phyloP scores from a whole-genome alignment of 164 flowering plant genomes.

The Taxillus chinensis region DNA sequence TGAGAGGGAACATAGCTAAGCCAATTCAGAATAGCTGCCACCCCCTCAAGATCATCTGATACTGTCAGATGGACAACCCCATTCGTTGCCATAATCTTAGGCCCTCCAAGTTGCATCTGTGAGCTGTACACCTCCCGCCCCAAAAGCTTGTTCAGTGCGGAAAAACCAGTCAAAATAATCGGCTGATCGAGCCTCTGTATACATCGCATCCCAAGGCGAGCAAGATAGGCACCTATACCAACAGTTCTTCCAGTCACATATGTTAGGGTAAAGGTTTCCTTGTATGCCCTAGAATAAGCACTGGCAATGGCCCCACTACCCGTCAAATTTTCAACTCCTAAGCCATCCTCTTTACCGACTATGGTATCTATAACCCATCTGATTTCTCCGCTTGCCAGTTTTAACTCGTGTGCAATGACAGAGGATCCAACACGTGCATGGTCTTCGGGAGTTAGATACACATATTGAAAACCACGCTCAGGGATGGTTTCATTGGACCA shows the following conservation, averaged over 20 bases:
- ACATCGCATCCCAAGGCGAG: conserved; percentile 99
- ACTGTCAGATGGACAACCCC: conserved; percentile 98
- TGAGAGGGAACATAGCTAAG: conserved; percentile 78
- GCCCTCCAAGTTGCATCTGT: conserved; percentile 99
- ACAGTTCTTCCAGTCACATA: conserved; percentile 99
- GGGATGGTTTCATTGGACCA: conserved; percentile 92
- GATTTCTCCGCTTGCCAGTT: conserved; percentile 60
- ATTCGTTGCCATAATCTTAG: conserved; percentile 97
- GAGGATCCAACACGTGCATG: conserved; percentile 50
- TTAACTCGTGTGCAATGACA: conserved; percentile 83
- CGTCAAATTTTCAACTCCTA: conserved; percentile 88
- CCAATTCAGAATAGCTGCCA: conserved; percentile 88
- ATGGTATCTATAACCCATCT: conserved; percentile 96
- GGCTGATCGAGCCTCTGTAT: conserved; percentile 99
- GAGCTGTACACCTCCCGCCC: conserved; percentile 99
- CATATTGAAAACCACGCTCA: conserved; percentile 89
- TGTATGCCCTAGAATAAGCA: conserved; percentile 94
- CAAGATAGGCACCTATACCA: conserved; percentile 98
- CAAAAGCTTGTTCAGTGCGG: conserved; percentile 91
- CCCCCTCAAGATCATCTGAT: conserved; percentile 94
- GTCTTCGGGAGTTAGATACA: conserved; percentile 83
- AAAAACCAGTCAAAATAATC: conserved; percentile 92
- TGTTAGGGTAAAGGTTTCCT: conserved; percentile 89
- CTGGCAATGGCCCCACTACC: conserved; percentile 99
- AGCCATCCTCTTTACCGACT: conserved; percentile 90